phyloP scores from a whole-genome alignment of 257 asterid genomes.

The Salvia hispanica region DNA sequence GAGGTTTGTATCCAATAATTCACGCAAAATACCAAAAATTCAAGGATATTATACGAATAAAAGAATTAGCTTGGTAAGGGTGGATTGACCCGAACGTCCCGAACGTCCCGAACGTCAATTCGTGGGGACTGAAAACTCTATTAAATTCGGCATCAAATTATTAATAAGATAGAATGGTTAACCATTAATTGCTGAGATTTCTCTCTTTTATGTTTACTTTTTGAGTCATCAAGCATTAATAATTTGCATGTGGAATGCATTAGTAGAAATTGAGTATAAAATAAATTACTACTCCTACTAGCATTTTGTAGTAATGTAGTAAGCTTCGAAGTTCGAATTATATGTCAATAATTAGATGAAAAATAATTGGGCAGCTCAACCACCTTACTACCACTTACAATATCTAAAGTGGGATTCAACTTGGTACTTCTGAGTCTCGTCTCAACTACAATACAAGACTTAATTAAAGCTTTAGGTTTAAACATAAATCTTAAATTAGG shows the following conservation, averaged over 20 bases:
- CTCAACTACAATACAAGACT: conserved; percentile 39
- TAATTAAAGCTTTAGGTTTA: conserved; percentile 32
- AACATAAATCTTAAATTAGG: conserved; percentile 34
- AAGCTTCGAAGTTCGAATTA: too few species aligned
- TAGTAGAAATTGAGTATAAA: background rate
- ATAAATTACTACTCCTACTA: background rate
- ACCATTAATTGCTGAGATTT: too few species aligned
- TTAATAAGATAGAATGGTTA: too few species aligned
- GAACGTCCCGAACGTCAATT: too few species aligned
- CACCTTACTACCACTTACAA: conserved; percentile 30
- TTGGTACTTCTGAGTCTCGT: conserved; percentile 36
- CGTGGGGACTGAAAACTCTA: too few species aligned
- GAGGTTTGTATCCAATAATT: too few species aligned
- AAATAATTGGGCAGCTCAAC: conserved; percentile 36
- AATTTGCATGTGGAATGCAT: conserved; percentile 6
- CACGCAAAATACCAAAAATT: too few species aligned
- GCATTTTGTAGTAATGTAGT: background rate
- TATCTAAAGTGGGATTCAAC: conserved; percentile 48
- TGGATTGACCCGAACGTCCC: too few species aligned
- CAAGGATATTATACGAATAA: too few species aligned
- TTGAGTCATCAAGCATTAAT: background rate
- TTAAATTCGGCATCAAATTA: too few species aligned
- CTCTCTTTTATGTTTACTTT: too few species aligned
- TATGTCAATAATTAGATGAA: conserved; percentile 22
- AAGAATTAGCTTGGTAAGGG: too few species aligned